Percentiles rank a stretch among this genome's conserved stretches.
Conservation (phyloP, 768 basidiomycete genomes). For the Tricholoma hemisulphureum region DNA sequence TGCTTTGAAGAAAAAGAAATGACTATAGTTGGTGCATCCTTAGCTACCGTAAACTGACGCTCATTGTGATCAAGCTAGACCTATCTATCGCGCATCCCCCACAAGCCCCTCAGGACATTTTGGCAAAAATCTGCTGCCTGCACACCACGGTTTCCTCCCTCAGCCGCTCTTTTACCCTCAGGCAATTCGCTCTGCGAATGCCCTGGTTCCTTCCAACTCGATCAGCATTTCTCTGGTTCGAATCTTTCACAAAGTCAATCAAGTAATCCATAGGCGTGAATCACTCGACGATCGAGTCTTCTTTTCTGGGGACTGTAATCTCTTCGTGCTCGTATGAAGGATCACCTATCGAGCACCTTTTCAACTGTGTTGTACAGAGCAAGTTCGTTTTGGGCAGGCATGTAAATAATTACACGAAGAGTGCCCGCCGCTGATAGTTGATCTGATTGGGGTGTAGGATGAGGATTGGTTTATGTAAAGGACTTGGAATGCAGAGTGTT, state of each 20-base stretch:
- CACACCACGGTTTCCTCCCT: constrained; percentile 44
- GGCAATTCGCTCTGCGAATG: constrained; percentile 50
- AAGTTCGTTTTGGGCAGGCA: constrained; percentile 59
- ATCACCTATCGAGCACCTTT: constrained; percentile 54
- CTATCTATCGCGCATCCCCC: constrained; percentile 27
- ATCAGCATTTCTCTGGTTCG: constrained; percentile 36
- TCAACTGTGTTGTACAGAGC: constrained; percentile 51
- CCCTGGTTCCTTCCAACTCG: constrained; percentile 40
- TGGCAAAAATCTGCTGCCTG: constrained; percentile 45
- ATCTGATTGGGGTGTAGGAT: constrained; percentile 38
- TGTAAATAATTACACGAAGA: constrained; percentile 47
- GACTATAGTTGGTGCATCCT: neutral
- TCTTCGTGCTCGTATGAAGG: constrained; percentile 53
- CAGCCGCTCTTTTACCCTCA: constrained; percentile 34
- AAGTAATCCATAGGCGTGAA: constrained; percentile 43
- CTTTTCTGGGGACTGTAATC: constrained; percentile 54
- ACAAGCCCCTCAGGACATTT: constrained; percentile 50
- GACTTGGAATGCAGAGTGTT: constrained; percentile 39
- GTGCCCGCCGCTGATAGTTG: neutral
- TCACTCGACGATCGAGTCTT: constrained; percentile 54
- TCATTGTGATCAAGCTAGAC: neutral
- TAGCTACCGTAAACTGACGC: neutral
- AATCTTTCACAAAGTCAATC: constrained; percentile 38
- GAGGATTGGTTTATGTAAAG: constrained; percentile 46
- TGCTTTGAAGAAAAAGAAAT: constrained; percentile 26